These are phyloP conservation scores for Vinca minor DNA, from an alignment of 257 asterid genomes.

Conservation along the genomic window DNA sequence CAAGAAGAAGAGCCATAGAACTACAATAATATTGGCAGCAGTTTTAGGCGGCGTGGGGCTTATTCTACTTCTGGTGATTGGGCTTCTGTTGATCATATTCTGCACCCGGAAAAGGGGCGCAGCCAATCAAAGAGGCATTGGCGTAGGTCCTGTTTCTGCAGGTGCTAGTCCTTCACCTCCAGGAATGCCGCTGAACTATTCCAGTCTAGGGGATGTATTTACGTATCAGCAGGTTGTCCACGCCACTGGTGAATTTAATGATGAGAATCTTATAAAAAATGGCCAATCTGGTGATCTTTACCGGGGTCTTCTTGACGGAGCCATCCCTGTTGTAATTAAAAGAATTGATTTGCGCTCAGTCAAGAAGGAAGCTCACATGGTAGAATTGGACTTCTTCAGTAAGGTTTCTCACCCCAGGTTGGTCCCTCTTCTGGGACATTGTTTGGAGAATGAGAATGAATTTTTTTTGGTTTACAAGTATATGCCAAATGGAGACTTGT, in stretches of 20 bases:
- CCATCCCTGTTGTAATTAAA: slow-evolving; percentile 60
- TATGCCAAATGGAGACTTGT: slow-evolving; percentile 79
- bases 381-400: slow-evolving; percentile 62
- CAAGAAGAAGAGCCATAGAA: slow-evolving; percentile 28
- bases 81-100: slow-evolving; percentile 27
- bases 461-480: slow-evolving; percentile 72
- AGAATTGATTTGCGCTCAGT: slow-evolving; percentile 45
- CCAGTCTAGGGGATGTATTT: slow-evolving; percentile 60
- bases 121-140: slow-evolving; percentile 46
- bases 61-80: slow-evolving; percentile 33
- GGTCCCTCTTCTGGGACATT: slow-evolving; percentile 81
- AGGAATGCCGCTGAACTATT: slow-evolving; percentile 39
- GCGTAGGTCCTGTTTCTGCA: slow-evolving; percentile 62
- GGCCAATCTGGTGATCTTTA: slow-evolving; percentile 85
- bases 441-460: slow-evolving; percentile 80
- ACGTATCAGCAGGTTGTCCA: slow-evolving; percentile 76
- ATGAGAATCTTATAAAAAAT: slow-evolving; percentile 51
- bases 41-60: slow-evolving; percentile 66
- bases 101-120: slow-evolving; percentile 56
- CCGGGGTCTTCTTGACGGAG: slow-evolving; percentile 70
- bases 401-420: slow-evolving; percentile 69
- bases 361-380: slow-evolving; percentile 51
- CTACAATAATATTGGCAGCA: slow-evolving; percentile 51
- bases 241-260: slow-evolving; percentile 57
- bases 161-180: slow-evolving; percentile 47